Base-by-base conservation (phyloP, 306 rosid genomes). In the Corylus americana region DNA sequence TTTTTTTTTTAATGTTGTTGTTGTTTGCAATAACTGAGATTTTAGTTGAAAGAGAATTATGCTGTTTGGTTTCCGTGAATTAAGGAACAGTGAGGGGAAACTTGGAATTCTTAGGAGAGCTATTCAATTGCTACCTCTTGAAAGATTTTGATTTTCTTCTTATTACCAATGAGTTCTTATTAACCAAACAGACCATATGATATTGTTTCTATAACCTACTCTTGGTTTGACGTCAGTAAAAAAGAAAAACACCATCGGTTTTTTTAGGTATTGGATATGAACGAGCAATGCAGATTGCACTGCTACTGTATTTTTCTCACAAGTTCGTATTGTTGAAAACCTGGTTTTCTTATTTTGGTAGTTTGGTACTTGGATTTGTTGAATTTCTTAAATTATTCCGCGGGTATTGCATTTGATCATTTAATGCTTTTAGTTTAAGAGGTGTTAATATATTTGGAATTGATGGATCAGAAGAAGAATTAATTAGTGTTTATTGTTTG, bases 51-150 rank as follows among this genome's bases (percentile, higher is more conserved):
- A 61, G 69, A 67, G 83, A 70, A 80, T 17, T 82, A 55, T 73
- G 50, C 73, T 70, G 78, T 74, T 73, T 80, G 88, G 58, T 59
- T 78, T 53, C 47, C 70, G 78, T 74, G 55, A 78, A 76, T 84
- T 29, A 54, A 77, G 6, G 55, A 58, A 53, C n/a, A n/a, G 35
- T 50, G 75, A 14, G 39, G 20, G 22, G 14, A 71, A 49, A 39
- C n/a, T 47, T 55, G 42, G 79, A 29, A 58, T 74, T 61, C 39
- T 74, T 74, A 71, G 62, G 73, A 18, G 45, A 53, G 55, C 27
- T n/a, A 64, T 48, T 78, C 66, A 75, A 80, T 57, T 75, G 72
- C 12, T 62, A 11, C 39, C 49, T 71, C 54, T 59, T 25, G 54
- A 48, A 44, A 49, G 48, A 63, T 81, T 74, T 47, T 75, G 70